phyloP scores from a whole-genome alignment of 2,329 filamentous ascomycete genomes.

The Colletotrichum chrysophilum region DNA sequence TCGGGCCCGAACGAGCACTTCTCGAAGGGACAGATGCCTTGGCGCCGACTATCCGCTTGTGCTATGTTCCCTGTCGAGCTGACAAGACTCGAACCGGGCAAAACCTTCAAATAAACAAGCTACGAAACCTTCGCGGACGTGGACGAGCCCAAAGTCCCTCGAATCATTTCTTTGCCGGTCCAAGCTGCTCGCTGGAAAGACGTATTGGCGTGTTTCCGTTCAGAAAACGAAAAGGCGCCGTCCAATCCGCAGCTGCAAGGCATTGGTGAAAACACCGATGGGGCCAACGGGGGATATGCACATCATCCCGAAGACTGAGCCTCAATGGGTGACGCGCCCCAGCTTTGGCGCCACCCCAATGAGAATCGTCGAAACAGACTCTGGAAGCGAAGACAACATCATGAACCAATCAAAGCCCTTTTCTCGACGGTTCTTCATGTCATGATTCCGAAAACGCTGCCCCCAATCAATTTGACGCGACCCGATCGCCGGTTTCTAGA shows the following conservation, averaged over 20 bases:
- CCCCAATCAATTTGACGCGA: not conserved
- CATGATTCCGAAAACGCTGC: not conserved
- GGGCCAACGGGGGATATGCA: slow-evolving; percentile 3
- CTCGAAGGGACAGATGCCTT: not conserved
- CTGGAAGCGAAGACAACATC: not conserved
- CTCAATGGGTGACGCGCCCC: slow-evolving; percentile 19
- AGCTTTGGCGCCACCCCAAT: not conserved
- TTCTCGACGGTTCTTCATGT: not conserved
- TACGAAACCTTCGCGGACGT: not conserved
- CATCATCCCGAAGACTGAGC: slow-evolving; percentile 20
- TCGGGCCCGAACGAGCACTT: not conserved
- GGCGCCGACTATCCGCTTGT: not conserved
- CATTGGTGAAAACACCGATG: not conserved
- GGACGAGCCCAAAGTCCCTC: not conserved
- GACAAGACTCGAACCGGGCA: not conserved
- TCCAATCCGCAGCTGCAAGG: not conserved
- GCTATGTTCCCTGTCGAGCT: not conserved
- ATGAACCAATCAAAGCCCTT: not conserved
- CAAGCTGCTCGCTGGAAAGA: not conserved
- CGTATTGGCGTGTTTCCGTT: not conserved
- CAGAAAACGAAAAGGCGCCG: not conserved
- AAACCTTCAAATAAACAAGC: not conserved
- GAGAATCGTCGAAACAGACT: not conserved
- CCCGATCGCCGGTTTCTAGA: not conserved
- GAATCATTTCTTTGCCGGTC: not conserved